Evolutionary conservation across 2,329 filamentous ascomycete genomes (phyloP), one percentile per base, ranked within the genome.

Genomic region (Hypoxylon sp.): DNA sequence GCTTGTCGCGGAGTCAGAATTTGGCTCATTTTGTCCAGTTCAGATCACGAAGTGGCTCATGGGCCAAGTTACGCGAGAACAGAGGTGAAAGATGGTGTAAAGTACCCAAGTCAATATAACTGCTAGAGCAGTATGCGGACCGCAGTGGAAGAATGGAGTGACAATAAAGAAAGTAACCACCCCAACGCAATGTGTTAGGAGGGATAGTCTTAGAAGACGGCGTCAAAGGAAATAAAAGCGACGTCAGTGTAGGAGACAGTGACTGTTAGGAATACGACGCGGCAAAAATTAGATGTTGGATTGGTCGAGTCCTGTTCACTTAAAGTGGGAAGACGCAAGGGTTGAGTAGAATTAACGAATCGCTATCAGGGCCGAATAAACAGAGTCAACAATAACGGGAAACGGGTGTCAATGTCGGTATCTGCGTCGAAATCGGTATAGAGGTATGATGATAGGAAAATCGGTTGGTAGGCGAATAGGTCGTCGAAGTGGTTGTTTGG

Each of bases 1-100:
- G 77, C 77, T 70, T 78, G 77, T 29, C 77, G 76, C 22, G 76
- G 69, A 54, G 77, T 78, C 59, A 78, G 67, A 61, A 78, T 70
- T 69, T 76, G 77, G 66, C 74, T 73, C 75, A 77, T 78, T 44
- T 69, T 74, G 65, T 63, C 52, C 37, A 26, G 29, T 50, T 66
- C 39, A 68, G 54, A 61, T 46, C 50, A 35, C 50, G 35, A 58
- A 60, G 54, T 54, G 57, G 59, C 51, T 63, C 65, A 68, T 68
- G 59, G 47, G 51, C 54, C 52, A 33, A 51, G 47, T 13, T 22
- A 54, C 39, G 22, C 8, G 17, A 60, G 17, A 46, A 50, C 37
- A 10, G 17, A 11, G 24, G 35, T 13, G 54, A 44, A 14, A 11
- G 26, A 11, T 22, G 26, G 13, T 1, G 4, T 24, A 37, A 51